Evolutionary conservation across 805 yeast species (phyloP).

Genomic region (Pichia gijzeniarum): DNA sequence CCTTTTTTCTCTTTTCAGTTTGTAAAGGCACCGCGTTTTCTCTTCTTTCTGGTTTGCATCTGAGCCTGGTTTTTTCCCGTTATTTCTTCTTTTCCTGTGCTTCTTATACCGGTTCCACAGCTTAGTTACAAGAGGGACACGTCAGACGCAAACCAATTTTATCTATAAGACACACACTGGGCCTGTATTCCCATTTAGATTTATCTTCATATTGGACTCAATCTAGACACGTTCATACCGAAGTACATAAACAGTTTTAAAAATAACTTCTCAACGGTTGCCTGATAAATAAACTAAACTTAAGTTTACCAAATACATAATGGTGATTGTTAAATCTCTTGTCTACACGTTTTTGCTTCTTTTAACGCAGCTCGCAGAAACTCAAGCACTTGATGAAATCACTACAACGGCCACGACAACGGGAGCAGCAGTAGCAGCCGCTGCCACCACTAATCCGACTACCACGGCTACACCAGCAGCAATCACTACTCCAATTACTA

Average conservation of each 20-base stretch:
- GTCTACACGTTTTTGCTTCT: background rate
- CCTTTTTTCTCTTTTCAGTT: background rate
- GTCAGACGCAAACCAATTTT: too few species aligned
- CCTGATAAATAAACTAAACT: background rate
- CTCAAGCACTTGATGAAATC: constrained; percentile 1
- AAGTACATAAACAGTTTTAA: too few species aligned
- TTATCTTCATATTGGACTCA: too few species aligned
- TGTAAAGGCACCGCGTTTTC: background rate
- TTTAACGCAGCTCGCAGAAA: constrained; percentile 15
- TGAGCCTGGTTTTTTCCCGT: too few species aligned
- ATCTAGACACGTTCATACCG: too few species aligned
- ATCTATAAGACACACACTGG: too few species aligned
- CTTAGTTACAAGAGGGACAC: too few species aligned
- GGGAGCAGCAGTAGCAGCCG: background rate
- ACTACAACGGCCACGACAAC: background rate
- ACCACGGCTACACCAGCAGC: constrained; percentile 10
- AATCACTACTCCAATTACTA: constrained; percentile 12
- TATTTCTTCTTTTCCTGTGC: too few species aligned
- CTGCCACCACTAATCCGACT: constrained; percentile 7
- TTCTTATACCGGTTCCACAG: too few species aligned
- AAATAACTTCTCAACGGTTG: background rate
- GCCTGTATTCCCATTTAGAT: too few species aligned
- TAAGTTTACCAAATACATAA: background rate
- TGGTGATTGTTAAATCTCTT: constrained; percentile 1
- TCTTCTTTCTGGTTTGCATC: background rate